Evolutionary conservation across 805 yeast species (phyloP), one percentile per base, ranked within the genome.

Genomic region (Myxozyma nipponensis): DNA sequence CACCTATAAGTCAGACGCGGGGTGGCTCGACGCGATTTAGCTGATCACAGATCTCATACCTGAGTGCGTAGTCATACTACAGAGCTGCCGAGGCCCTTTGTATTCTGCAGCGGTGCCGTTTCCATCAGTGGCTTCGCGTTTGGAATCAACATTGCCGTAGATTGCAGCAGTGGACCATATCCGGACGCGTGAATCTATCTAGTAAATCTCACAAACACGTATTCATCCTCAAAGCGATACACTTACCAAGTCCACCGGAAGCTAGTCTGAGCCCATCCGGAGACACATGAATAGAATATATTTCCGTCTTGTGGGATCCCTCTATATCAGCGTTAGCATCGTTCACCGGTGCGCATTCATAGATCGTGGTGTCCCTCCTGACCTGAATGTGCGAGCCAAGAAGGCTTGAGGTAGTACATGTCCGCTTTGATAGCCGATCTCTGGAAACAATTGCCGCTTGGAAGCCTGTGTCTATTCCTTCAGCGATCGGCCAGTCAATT

Each of bases 11-110:
- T n/a, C n/a, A n/a, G n/a, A n/a, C n/a, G n/a, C n/a, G n/a, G n/a
- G n/a, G n/a, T n/a, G n/a, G n/a, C n/a, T n/a, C n/a, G n/a, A n/a
- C n/a, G n/a, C n/a, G n/a, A n/a, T n/a, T n/a, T n/a, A n/a, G n/a
- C n/a, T n/a, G n/a, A n/a, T n/a, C n/a, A n/a, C n/a, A n/a, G n/a
- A n/a, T n/a, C n/a, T n/a, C 45, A n/a, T 50, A 44, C 98, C 99
- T 21, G 93, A 88, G 64, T 93, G 98, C 47, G 96, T 77, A 35
- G 93, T 83, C 95, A 93, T 87, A 24, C 93, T 83, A 50, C 95
- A 87, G 17, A 90, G 68, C 3, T 95, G 95, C 25, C 62, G 46
- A 13, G 65, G 64, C 1, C 53, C 48, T 4, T 34, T 24, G 15
- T 35, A 32, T 6, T 24, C 39, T 10, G 42, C 28, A 2, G 18